Base-by-base conservation (phyloP, 2,329 filamentous ascomycete species). In the Mycosphaerella arachidis region DNA sequence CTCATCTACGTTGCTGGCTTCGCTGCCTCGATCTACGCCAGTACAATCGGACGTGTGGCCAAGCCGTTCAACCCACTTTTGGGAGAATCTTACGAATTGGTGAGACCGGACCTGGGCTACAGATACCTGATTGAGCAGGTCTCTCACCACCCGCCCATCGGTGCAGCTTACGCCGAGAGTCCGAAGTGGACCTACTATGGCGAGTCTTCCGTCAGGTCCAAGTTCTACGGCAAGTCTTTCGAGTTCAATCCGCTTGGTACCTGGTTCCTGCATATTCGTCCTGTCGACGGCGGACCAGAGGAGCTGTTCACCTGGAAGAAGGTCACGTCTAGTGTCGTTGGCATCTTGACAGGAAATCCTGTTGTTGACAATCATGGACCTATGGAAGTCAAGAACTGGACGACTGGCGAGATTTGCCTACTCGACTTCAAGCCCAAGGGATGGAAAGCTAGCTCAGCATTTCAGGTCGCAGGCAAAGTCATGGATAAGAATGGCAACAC, bases 221-320 rank as follows among this genome's bases (percentile, higher is more conserved):
- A 96, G 74, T 99, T 99, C 73, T 95, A 96, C 71, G 94, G 94
- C 68, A 96, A 93, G 73, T 96, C 92, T 0, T 97, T 99, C 72
- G 94, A 99, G 69, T 92, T 97, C 75, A 95, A 97, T 71, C 92
- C 91, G 3, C 84, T 97, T 9, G 94, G 94, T 35, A 99, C 94
- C 7, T 99, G 94, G 94, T 99, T 97, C 79, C 79, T 97, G 61
- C 90, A 84, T 70, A 81, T 99, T 30, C 87, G 91, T 1, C 91
- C 92, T 0, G 84, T 83, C 0, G 81, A 85, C 3, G 91, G 89
- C 3, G 88, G 86, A 9, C 62, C 66, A 13, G 71, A 74, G 55
- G 94, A 99, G 67, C 80, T 97, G 1, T 99, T 96, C 76, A 97
- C 93, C 0, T 99, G 94, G 94, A 97, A 97, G 78, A 99, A 99